Conservation (phyloP, 2,329 filamentous ascomycete genomes). For the Colletotrichum acutatum region DNA sequence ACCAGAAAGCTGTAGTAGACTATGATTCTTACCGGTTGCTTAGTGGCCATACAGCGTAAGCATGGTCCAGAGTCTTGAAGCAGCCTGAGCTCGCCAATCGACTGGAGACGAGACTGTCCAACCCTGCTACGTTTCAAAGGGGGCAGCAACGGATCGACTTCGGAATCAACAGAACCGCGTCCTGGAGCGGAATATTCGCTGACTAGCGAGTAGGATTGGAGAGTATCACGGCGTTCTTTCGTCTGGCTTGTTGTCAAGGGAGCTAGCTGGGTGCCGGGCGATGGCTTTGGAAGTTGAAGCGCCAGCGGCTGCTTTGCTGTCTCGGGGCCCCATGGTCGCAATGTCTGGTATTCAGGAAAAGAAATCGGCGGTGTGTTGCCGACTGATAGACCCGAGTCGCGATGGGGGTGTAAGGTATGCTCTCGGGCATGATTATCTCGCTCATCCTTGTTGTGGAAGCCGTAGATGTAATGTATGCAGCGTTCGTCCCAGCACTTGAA, state of each 20-base stretch:
- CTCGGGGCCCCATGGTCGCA: slow-evolving; percentile 47
- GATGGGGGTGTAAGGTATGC: slow-evolving; percentile 52
- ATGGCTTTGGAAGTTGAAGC: slow-evolving; percentile 52
- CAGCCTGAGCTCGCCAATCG: slow-evolving; percentile 66
- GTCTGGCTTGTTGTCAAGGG: slow-evolving; percentile 47
- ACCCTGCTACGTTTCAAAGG: slow-evolving; percentile 65
- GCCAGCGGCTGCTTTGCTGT: slow-evolving; percentile 43
- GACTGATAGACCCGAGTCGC: slow-evolving; percentile 58
- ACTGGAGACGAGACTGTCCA: slow-evolving; percentile 64
- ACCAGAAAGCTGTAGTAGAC: not conserved
- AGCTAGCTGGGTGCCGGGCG: slow-evolving; percentile 48
- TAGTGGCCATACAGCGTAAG: slow-evolving; percentile 60
- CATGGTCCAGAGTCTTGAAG: slow-evolving; percentile 60
- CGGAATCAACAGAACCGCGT: slow-evolving; percentile 57
- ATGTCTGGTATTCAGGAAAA: slow-evolving; percentile 47
- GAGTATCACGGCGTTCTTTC: slow-evolving; percentile 54
- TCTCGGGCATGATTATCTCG: slow-evolving; percentile 62
- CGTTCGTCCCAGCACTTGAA: slow-evolving; percentile 67
- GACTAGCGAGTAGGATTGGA: slow-evolving; percentile 52
- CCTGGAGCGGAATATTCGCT: slow-evolving; percentile 49
- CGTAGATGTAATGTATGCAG: slow-evolving; percentile 69
- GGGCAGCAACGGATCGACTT: slow-evolving; percentile 63
- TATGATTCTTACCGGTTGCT: slow-evolving; percentile 55
- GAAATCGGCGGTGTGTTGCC: slow-evolving; percentile 49
- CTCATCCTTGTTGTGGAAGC: slow-evolving; percentile 62